Conservation (phyloP, 352 stramenopile species). For the Pythium scleroteichum region DNA sequence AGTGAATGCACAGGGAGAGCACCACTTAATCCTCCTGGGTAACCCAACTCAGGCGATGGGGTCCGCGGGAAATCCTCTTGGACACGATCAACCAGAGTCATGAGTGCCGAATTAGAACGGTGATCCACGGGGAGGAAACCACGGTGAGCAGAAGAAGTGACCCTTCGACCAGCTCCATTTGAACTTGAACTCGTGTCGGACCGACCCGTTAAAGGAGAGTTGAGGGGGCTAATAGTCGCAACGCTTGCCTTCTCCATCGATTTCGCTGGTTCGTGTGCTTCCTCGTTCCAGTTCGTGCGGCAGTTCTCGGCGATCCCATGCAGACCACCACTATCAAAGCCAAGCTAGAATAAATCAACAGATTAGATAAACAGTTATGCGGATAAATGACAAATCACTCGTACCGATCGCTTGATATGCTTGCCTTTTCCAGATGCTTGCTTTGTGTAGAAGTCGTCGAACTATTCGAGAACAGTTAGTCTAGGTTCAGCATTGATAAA, state of each 20-base stretch:
- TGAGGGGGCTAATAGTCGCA: conserved; percentile 19
- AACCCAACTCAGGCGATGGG: conserved; percentile 61
- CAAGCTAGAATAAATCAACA: conserved; percentile 5
- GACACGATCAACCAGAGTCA: conserved; percentile 74
- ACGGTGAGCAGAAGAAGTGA: conserved; percentile 3
- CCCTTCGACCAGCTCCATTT: not conserved
- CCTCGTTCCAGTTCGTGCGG: conserved; percentile 14
- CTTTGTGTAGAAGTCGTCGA: conserved; percentile 14
- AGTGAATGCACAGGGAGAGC: not conserved
- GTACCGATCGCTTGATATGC: conserved; percentile 9
- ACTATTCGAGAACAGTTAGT: conserved; percentile 8
- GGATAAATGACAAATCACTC: not conserved
- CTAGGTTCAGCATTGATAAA: not conserved
- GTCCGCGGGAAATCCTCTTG: conserved; percentile 81
- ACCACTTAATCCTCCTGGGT: not conserved
- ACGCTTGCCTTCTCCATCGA: conserved; percentile 25
- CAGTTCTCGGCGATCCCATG: conserved; percentile 12
- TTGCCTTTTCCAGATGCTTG: not conserved
- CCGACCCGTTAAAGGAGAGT: conserved; percentile 14
- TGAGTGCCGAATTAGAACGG: conserved; percentile 8
- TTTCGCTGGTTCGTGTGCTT: conserved; percentile 1
- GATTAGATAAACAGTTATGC: not conserved
- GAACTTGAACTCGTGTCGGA: not conserved
- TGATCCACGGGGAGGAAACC: conserved; percentile 6
- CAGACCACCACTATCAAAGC: not conserved